Base-by-base conservation (phyloP, 1,284 basidiomycete species). In the Caloboletus inedulis region DNA sequence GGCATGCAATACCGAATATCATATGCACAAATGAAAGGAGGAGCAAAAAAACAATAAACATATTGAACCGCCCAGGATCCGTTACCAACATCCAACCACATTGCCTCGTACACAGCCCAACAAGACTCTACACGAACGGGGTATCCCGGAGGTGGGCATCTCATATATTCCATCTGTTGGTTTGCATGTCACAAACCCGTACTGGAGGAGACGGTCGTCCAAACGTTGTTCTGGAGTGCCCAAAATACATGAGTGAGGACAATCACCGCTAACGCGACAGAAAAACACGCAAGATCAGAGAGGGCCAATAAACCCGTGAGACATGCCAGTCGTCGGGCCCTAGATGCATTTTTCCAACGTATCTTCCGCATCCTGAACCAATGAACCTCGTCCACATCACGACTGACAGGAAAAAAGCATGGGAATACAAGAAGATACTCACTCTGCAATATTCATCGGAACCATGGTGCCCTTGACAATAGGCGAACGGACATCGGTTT, bases 401-500 rank as follows among this genome's bases (percentile, higher is more conserved):
- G 27, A 53, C 53, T 40, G 37, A 21, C 31, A 19, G 40, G 43
- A 7, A 14, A 35, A 48, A 44, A 18, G 16, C 16, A 36, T 12
- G 19, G n/a, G 5, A 44, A 53, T 5, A 40, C 18, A 27, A 27
- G 12, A 44, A 37, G 34, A 18, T 35, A 65, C 69, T 66, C 50
- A 67, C 65, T 55, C 58, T 43, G 47, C 21, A 10, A 43, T 33
- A 25, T 46, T 52, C 29, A 52, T 47, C 39, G 65, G 65, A 30
- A 71, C 12, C 49, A 55, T 55, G 5, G 58, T 56, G 12, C 68
- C 57, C 37, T 45, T 63, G 39, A 37, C 44, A 40, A 67, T 57
- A 21, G 65, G 69, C 37, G 65, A 67, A 44, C 65, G 65, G 37
- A 68, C 64, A 35, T 67, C 65, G 0, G 35, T 19, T 43, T 66